Base-by-base conservation (phyloP, 2,329 filamentous ascomycete genomes). In the Ophiostoma angusticollis region DNA sequence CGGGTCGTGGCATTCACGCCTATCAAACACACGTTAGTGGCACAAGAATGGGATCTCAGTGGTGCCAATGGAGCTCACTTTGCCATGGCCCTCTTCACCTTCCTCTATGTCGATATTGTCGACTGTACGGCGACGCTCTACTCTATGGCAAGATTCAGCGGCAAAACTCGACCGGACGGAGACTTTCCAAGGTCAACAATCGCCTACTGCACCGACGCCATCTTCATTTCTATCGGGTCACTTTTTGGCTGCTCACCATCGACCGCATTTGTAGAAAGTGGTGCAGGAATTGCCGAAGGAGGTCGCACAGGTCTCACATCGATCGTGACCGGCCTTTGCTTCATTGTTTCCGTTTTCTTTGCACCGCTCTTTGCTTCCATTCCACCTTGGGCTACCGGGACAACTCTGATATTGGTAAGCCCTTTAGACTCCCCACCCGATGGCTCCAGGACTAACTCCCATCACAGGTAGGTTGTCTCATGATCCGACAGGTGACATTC, bases 141-240 rank as follows among this genome's bases (percentile, higher is more conserved):
- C 59, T 81, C 79, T n/a, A 85, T 86, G 80, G 81, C 80, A 1
- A 76, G 78, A 17, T 84, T 84, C 59, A 78, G 73, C 45, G 50
- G 50, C 48, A 81, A 48, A 68, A 78, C 52, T 58, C 69, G 48
- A 4, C 43, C 47, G 14, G 74, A 80, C 2, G 75, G 78, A n/a
- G 84, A 93, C 54, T 94, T 94, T 46, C 84, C 87, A 37, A 78
- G 84, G 29, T 87, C 82, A 2, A 84, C 85, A 1, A 61, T 89
- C 23, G 86, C 86, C 2, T 86, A 84, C 56, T 80, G 72, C 49
- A 74, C 72, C 4, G 80, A 86, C 47, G 80, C 80, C 1, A 58
- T 77, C 12, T 78, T 76, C 44, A 83, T 85, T 46, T 80, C 78
- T 1, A 71, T 85, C 35, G 78, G 79, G 4, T 72, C 76, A 0